A percentile compares a stretch with the other conserved stretches of the same genome.
phyloP scores from a whole-genome alignment of 331 rosid species.

The Telfairia occidentalis region DNA sequence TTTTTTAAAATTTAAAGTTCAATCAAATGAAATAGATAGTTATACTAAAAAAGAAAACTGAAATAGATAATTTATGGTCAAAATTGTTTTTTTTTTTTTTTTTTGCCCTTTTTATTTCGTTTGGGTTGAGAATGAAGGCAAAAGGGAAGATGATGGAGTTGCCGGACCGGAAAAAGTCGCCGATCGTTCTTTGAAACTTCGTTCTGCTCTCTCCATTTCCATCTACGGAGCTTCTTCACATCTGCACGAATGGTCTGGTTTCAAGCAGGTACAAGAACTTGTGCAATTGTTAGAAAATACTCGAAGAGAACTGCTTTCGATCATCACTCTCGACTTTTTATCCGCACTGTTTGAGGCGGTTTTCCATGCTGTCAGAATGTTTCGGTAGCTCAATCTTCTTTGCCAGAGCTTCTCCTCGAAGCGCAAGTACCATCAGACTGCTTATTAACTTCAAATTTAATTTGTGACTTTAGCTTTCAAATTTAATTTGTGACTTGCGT shows the following conservation, averaged over 20 bases:
- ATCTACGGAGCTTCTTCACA: neutral
- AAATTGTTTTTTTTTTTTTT: neutral
- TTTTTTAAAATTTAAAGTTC: no score
- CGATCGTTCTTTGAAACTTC: conserved; percentile 66
- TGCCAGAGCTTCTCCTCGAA: no score
- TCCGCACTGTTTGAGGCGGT: neutral
- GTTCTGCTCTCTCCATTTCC: conserved; percentile 33
- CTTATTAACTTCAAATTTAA: neutral
- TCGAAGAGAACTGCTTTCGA: neutral
- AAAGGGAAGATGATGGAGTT: no score
- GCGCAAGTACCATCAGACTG: conserved; percentile 1
- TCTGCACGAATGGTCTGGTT: neutral
- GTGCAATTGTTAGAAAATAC: neutral
- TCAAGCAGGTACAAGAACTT: neutral
- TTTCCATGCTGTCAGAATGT: neutral
- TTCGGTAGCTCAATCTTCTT: neutral
- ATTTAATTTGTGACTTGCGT: neutral
- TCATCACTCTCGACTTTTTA: neutral
- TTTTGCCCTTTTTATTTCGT: neutral
- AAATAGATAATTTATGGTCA: no score
- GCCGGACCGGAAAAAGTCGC: neutral
- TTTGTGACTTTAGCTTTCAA: neutral
- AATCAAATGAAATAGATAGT: no score
- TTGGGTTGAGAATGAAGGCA: no score
- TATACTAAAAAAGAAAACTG: no score